These are phyloP conservation scores for Adansonia rubrostipa DNA, from an alignment of 441 rosid species.

Conservation along the genomic window DNA sequence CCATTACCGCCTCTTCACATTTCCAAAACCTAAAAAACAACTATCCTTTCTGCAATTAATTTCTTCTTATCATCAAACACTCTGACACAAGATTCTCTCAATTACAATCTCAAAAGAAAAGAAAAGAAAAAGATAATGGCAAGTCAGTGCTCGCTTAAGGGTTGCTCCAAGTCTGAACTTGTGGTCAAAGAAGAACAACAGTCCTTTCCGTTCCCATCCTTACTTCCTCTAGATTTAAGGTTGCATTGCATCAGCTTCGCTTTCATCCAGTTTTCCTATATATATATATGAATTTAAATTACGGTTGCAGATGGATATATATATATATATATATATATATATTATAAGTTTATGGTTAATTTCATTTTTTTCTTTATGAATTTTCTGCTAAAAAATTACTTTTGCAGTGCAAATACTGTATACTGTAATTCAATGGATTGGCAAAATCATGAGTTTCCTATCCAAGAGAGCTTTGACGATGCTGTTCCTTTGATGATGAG, in stretches of 20 bases:
- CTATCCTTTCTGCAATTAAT: neutral
- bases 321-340: neutral
- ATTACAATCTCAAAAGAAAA: neutral
- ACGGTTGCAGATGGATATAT: too few species aligned
- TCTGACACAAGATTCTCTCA: neutral
- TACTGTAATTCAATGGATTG: constrained; percentile 20
- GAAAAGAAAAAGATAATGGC: neutral
- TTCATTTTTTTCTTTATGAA: neutral
- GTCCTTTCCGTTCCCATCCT: neutral
- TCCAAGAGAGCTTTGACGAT: constrained; percentile 24
- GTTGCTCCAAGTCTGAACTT: neutral
- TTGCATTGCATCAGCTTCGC: neutral
- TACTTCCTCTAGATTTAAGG: constrained; percentile 4
- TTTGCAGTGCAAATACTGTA: constrained; percentile 5
- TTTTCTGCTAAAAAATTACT: neutral
- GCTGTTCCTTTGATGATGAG: constrained; percentile 30
- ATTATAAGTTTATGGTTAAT: neutral
- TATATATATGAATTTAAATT: too few species aligned
- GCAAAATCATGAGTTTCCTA: constrained; percentile 25
- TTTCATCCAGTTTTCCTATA: neutral
- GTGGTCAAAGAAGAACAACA: neutral
- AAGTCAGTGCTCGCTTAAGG: neutral
- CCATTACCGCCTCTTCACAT: neutral
- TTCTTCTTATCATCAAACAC: neutral
- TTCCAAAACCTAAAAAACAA: neutral